Conservation (phyloP, 139 green algal species). For the Deuterostichococcus epilithicus region DNA sequence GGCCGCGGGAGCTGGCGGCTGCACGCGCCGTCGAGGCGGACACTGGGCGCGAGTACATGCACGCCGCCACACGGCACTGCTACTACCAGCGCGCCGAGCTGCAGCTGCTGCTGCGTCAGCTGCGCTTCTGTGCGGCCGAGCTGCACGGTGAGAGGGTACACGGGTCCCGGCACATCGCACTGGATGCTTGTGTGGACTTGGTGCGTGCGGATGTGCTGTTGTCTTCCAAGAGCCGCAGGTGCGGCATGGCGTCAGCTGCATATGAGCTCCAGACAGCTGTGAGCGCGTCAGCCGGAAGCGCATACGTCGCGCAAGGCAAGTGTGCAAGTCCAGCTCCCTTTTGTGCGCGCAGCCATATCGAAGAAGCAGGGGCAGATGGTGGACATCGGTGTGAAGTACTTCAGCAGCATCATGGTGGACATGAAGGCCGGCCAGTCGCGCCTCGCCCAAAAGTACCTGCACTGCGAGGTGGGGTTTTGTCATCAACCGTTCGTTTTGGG, state of each 20-base stretch:
- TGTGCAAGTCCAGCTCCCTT: background rate
- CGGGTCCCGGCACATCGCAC: background rate
- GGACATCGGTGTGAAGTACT: background rate
- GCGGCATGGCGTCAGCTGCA: background rate
- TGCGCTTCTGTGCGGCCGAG: slow-evolving; percentile 24
- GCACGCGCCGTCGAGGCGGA: background rate
- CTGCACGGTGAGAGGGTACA: slow-evolving; percentile 12
- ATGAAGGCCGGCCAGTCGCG: background rate
- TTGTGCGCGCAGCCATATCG: background rate
- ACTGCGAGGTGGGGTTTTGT: background rate
- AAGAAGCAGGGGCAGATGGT: background rate
- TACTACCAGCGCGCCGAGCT: slow-evolving; percentile 28
- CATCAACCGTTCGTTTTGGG: no score
- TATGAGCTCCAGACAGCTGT: background rate
- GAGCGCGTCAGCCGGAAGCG: background rate
- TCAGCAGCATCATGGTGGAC: slow-evolving; percentile 1
- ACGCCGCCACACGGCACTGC: slow-evolving; percentile 22
- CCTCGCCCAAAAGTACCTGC: background rate
- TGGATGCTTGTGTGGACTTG: background rate
- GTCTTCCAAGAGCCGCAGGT: background rate
- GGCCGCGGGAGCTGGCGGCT: background rate
- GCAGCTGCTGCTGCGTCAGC: slow-evolving; percentile 30
- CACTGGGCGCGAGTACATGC: slow-evolving; percentile 18
- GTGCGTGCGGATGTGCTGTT: background rate
- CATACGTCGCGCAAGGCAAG: background rate